Conservation (phyloP, 2,329 filamentous ascomycete genomes). For the Mycogone perniciosa region DNA sequence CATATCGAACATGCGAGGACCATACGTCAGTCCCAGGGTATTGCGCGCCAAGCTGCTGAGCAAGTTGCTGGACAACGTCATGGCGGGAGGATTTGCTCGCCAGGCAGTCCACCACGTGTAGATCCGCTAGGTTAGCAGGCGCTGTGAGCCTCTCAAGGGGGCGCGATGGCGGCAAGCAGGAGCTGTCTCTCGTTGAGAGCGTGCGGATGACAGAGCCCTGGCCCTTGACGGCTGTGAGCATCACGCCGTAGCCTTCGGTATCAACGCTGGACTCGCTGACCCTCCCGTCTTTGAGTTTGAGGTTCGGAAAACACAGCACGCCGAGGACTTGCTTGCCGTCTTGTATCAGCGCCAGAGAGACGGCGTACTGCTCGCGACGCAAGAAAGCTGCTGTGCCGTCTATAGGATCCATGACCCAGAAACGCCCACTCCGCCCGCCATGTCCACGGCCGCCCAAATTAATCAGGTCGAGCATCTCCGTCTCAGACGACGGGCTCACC, state of each 20-base stretch:
- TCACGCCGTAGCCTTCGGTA: constrained; percentile 27
- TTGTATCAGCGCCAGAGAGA: constrained; percentile 52
- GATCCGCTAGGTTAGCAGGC: constrained; percentile 15
- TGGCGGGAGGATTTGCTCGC: constrained; percentile 25
- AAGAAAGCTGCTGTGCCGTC: constrained; percentile 60
- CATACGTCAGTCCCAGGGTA: constrained; percentile 34
- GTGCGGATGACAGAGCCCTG: constrained; percentile 25
- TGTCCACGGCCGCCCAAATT: constrained; percentile 46
- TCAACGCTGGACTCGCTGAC: constrained; percentile 29
- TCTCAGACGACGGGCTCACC: constrained; percentile 35
- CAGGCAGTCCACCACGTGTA: constrained; percentile 31
- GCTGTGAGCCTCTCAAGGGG: constrained; percentile 18
- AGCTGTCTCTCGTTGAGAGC: constrained; percentile 17
- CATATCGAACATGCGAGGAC: constrained; percentile 36
- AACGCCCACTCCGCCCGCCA: constrained; percentile 31
- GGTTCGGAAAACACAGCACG: constrained; percentile 57
- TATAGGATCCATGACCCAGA: constrained; percentile 60
- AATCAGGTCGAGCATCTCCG: constrained; percentile 56
- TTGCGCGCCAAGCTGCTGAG: constrained; percentile 23
- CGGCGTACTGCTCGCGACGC: constrained; percentile 54
- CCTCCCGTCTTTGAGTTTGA: constrained; percentile 34
- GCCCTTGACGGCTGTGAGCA: constrained; percentile 29
- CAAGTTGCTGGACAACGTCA: constrained; percentile 26
- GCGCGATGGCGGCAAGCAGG: constrained; percentile 6
- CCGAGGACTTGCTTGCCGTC: constrained; percentile 51